phyloP scores from a whole-genome alignment of 2,329 filamentous ascomycete genomes.

The Fulvia fulva region DNA sequence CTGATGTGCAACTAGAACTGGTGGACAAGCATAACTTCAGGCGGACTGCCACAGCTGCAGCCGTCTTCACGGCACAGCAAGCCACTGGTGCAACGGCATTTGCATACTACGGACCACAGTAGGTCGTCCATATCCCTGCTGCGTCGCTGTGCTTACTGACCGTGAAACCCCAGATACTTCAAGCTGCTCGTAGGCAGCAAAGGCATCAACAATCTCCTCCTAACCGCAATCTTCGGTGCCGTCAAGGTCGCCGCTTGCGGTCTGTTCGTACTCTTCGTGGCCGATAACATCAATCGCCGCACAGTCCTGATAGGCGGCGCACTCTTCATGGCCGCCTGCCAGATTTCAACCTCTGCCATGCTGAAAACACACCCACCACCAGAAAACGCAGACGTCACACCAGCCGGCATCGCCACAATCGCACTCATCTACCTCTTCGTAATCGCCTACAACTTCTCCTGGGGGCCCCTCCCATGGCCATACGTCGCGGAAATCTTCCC shows the following conservation, averaged over 20 bases:
- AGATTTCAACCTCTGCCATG: conserved; percentile 33
- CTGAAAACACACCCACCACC: conserved; percentile 27
- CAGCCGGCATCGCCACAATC: conserved; percentile 48
- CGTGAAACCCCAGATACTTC: conserved; percentile 42
- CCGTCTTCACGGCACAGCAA: conserved; percentile 51
- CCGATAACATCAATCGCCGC: conserved; percentile 48
- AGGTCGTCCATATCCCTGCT: neutral
- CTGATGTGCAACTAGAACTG: conserved; percentile 36
- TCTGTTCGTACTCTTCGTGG: conserved; percentile 51
- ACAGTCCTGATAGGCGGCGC: conserved; percentile 31
- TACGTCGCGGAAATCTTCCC: conserved; percentile 47
- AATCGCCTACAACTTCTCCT: conserved; percentile 50
- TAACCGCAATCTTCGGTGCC: conserved; percentile 53
- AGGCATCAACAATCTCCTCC: conserved; percentile 43
- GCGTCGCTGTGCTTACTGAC: neutral
- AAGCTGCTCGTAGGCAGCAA: conserved; percentile 46
- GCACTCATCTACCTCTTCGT: conserved; percentile 55
- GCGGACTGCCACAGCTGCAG: conserved; percentile 42
- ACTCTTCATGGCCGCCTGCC: conserved; percentile 35
- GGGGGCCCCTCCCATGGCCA: conserved; percentile 45
- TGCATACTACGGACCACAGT: conserved; percentile 53
- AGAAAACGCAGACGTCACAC: conserved; percentile 20
- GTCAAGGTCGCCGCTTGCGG: conserved; percentile 51
- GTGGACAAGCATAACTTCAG: conserved; percentile 43
- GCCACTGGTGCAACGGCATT: conserved; percentile 54